Evolutionary conservation across 2,329 filamentous ascomycete species (phyloP).

Genomic region (Microsporum audouinii): DNA sequence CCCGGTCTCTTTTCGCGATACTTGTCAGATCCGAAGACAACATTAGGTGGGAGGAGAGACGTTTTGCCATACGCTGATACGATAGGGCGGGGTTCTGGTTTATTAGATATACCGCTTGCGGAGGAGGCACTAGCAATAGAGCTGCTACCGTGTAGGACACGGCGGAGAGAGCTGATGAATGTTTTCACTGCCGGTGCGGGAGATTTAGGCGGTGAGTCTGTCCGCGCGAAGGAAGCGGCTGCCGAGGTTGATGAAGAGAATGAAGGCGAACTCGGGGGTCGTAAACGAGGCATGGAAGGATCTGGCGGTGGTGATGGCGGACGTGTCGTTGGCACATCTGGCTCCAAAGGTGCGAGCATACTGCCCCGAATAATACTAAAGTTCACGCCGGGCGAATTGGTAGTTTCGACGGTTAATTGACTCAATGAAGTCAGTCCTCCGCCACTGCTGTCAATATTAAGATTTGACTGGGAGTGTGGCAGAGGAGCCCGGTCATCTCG

Average conservation of each 20-base stretch:
- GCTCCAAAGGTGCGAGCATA: constrained; percentile 67
- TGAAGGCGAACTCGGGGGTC: constrained; percentile 3
- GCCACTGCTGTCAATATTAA: constrained; percentile 26
- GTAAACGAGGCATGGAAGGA: constrained; percentile 20
- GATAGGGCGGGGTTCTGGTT: constrained; percentile 10
- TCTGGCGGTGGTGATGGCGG: constrained; percentile 37
- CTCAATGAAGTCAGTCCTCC: constrained; percentile 31
- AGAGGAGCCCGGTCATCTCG: constrained; percentile 53
- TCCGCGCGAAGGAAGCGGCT: background rate
- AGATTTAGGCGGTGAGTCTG: constrained; percentile 16
- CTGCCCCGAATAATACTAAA: constrained; percentile 73
- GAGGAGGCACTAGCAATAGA: constrained; percentile 17
- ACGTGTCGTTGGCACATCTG: constrained; percentile 60
- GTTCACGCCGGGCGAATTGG: constrained; percentile 23
- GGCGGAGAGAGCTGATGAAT: constrained; percentile 73
- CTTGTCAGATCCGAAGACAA: constrained; percentile 35
- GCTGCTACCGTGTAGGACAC: constrained; percentile 58
- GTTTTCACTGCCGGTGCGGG: constrained; percentile 63
- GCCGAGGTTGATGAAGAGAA: background rate
- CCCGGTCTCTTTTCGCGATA: constrained; percentile 33
- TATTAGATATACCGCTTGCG: constrained; percentile 3
- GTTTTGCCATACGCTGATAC: constrained; percentile 25
- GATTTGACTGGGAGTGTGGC: constrained; percentile 37
- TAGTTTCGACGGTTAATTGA: constrained; percentile 57
- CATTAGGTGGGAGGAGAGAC: constrained; percentile 33